A percentile compares a stretch with the other conserved stretches of the same genome.
phyloP scores from a whole-genome alignment of 139 green algal species.

The Nannochloris sp. region DNA sequence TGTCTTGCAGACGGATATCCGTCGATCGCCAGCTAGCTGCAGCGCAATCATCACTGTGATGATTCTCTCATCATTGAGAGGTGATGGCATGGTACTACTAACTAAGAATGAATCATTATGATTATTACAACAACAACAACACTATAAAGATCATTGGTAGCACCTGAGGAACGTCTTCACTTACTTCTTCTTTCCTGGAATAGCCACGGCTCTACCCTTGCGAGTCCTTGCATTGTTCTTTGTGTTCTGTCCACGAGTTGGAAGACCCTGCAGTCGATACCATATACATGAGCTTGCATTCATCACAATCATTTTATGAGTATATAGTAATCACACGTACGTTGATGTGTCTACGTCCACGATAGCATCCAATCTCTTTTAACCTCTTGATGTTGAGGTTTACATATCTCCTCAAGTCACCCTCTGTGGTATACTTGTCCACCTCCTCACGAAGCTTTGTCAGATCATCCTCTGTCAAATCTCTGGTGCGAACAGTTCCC shows the following conservation, averaged over 20 bases:
- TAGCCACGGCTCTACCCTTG: conserved; percentile 56
- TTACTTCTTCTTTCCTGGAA: conserved; percentile 30
- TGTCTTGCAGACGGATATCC: too few species aligned
- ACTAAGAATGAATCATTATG: too few species aligned
- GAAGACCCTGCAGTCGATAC: conserved; percentile 62
- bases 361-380: conserved; percentile 97
- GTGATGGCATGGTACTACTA: too few species aligned
- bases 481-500: conserved; percentile 48
- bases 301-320: not conserved
- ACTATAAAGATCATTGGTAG: too few species aligned
- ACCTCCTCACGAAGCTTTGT: conserved; percentile 84
- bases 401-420: conserved; percentile 83
- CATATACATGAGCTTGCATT: not conserved
- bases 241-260: conserved; percentile 83
- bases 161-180: not conserved
- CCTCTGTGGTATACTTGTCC: conserved; percentile 81
- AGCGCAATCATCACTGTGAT: too few species aligned
- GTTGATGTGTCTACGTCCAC: conserved; percentile 83
- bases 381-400: conserved; percentile 93
- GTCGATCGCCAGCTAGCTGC: too few species aligned
- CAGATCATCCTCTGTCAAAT: conserved; percentile 95
- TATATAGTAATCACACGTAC: conserved; percentile 21
- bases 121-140: too few species aligned
- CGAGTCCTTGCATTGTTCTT: conserved; percentile 94
- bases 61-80: too few species aligned